These are phyloP conservation scores for Mucor piriformis DNA, from an alignment of 371 early-diverging fungal species.

Conservation along the genomic window DNA sequence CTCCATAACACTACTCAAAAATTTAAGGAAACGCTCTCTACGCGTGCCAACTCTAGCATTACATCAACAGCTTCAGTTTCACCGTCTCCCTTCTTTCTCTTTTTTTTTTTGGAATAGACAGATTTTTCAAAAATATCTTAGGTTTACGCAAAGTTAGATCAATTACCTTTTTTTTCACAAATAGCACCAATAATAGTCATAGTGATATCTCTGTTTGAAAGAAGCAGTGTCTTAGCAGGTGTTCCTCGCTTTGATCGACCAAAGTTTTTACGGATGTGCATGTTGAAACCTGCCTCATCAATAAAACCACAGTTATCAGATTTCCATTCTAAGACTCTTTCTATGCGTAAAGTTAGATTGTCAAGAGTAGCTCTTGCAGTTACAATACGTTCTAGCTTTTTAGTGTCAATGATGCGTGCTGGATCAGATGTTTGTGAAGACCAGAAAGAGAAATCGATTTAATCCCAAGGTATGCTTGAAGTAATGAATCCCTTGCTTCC, in stretches of 20 bases:
- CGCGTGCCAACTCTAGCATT: too few relatives aligned
- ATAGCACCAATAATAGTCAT: slow-evolving; percentile 19
- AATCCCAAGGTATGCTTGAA: slow-evolving; percentile 5
- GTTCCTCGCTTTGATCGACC: slow-evolving; percentile 16
- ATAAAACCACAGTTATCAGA: not conserved
- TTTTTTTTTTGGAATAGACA: slow-evolving; percentile 13
- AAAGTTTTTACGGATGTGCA: slow-evolving; percentile 16
- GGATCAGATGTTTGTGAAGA: not conserved
- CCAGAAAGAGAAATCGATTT: slow-evolving; percentile 6
- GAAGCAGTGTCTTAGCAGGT: slow-evolving; percentile 15
- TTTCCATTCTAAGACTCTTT: too few relatives aligned
- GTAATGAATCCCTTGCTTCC: slow-evolving; percentile 6
- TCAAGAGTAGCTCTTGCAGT: too few relatives aligned
- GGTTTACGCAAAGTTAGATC: slow-evolving; percentile 14
- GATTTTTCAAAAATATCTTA: too few relatives aligned
- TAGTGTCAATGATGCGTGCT: too few relatives aligned
- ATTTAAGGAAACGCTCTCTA: too few relatives aligned
- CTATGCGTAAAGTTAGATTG: too few relatives aligned
- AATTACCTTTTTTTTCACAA: slow-evolving; percentile 19
- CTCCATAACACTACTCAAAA: too few relatives aligned
- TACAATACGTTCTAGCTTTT: too few relatives aligned
- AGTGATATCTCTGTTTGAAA: slow-evolving; percentile 14
- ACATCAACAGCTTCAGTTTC: too few relatives aligned
- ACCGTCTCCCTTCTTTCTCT: too few relatives aligned
- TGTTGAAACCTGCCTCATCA: slow-evolving; percentile 22